A percentile compares a stretch with the other conserved stretches of the same genome.
phyloP scores from a whole-genome alignment of 2,329 filamentous ascomycete genomes.

The Apiospora rasikravindrae region DNA sequence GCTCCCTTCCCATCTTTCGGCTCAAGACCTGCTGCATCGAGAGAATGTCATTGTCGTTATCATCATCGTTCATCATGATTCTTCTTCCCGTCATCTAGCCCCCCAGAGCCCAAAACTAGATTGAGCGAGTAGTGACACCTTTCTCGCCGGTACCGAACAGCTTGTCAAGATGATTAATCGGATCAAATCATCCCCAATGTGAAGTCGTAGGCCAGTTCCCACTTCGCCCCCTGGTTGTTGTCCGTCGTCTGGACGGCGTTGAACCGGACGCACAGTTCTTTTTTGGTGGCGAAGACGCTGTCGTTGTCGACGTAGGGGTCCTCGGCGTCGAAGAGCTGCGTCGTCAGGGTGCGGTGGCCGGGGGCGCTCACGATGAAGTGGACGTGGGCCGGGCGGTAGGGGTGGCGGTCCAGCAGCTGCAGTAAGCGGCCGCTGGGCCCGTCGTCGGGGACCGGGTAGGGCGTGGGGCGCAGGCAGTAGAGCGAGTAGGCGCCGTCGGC shows the following conservation, averaged over 20 bases:
- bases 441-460: slow-evolving; percentile 56
- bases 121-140: neutral
- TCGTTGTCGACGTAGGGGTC: slow-evolving; percentile 64
- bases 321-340: slow-evolving; percentile 75
- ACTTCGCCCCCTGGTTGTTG: slow-evolving; percentile 54
- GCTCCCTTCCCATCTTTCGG: neutral
- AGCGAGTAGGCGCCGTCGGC: slow-evolving; percentile 66
- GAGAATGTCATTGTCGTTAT: neutral
- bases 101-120: too few species aligned
- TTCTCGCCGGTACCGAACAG: too few species aligned
- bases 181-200: neutral
- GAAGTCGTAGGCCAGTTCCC: slow-evolving; percentile 68
- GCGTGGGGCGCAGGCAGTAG: slow-evolving; percentile 60
- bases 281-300: slow-evolving; percentile 60
- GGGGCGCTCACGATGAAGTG: slow-evolving; percentile 57
- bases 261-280: slow-evolving; percentile 52
- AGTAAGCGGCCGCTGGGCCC: slow-evolving; percentile 61
- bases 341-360: slow-evolving; percentile 60
- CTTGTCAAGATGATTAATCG: neutral
- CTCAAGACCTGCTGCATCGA: neutral
- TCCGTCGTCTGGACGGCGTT: slow-evolving; percentile 37
- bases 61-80: neutral
- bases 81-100: neutral
- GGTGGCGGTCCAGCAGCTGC: slow-evolving; percentile 58
- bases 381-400: slow-evolving; percentile 64